Percentiles rank a stretch among this genome's conserved stretches.
These are phyloP conservation scores for Forsythia viridissima DNA, from an alignment of 257 asterid genomes.

Conservation along the genomic window DNA sequence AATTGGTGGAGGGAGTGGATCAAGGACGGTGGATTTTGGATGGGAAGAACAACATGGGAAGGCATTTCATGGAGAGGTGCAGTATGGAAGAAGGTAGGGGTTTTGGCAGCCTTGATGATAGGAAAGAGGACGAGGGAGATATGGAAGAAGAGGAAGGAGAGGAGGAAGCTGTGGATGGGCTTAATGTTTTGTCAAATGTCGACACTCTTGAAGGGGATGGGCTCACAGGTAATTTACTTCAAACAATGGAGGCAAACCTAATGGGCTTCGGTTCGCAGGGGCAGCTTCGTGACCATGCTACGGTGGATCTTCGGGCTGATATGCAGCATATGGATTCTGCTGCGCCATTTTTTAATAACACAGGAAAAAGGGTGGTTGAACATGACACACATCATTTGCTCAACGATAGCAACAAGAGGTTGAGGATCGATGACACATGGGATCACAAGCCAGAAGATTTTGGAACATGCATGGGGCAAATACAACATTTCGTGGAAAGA, in stretches of 20 bases:
- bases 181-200: slow-evolving; percentile 40
- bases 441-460: slow-evolving; percentile 52
- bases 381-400: slow-evolving; percentile 45
- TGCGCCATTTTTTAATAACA: slow-evolving; percentile 40
- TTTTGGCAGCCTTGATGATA: slow-evolving; percentile 25
- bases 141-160: slow-evolving; percentile 39
- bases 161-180: slow-evolving; percentile 41
- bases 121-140: slow-evolving; percentile 31
- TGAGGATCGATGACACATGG: slow-evolving; percentile 56
- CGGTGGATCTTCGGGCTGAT: slow-evolving; percentile 41
- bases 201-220: slow-evolving; percentile 54
- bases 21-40: slow-evolving; percentile 33
- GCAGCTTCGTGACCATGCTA: slow-evolving; percentile 47
- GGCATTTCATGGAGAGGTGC: slow-evolving; percentile 39
- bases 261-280: slow-evolving; percentile 50
- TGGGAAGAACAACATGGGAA: slow-evolving; percentile 26
- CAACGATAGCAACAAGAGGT: slow-evolving; percentile 55
- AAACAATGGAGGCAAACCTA: slow-evolving; percentile 51
- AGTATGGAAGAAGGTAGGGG: slow-evolving; percentile 20
- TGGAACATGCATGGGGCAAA: slow-evolving; percentile 60
- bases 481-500: slow-evolving; percentile 45
- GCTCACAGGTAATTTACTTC: slow-evolving; percentile 65
- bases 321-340: slow-evolving; percentile 37
- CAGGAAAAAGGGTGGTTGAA: slow-evolving; percentile 70
- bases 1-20: slow-evolving; percentile 18